Evolutionary conservation across 768 basidiomycete species (phyloP), one percentile per base, ranked within the genome.

Genomic region (Sporobolomyces pararoseus): DNA sequence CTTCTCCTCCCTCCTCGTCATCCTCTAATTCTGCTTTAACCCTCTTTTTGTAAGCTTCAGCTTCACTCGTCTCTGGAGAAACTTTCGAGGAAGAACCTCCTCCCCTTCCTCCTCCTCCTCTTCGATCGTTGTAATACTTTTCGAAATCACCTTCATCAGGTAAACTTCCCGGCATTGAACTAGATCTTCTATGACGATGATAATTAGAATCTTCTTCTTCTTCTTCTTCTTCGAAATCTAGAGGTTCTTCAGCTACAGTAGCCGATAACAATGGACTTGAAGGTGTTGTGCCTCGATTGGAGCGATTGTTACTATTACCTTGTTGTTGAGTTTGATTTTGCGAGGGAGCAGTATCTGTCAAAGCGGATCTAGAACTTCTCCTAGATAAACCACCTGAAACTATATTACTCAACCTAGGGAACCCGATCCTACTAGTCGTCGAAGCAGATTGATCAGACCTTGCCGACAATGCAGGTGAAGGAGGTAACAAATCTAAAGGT

Each of bases 381-480:
- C 60, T 66, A 7, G 73, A 74, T 44, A 72, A 52, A 72, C 44
- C 76, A 64, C 78, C 75, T 9, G 80, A 75, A 50, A n/a, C n/a
- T n/a, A 81, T 74, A 60, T 77, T 80, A 13, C 79, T 76, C 32
- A 80, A 75, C 14, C 65, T 67, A 2, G 65, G 51, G 51, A 80
- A 78, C 51, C 77, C 75, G 31, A 81, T 75, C 7, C 81, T 76
- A 44, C 78, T 76, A 1, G 89, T 90, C 32, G 39, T 42, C n/a
- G n/a, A n/a, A n/a, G n/a, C n/a, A 17, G 66, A 68, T 58, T 64
- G 57, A 75, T 97, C 95, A 2, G 94, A 97, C 2, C 91, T 86
- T 4, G 95, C 96, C 65, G 91, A 94, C 42, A 99, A 84, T 0
- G 95, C 89, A 0, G 96, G 96, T 1, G 94, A 97, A 4, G 91